phyloP scores from a whole-genome alignment of 805 yeast species.

The Monosporozyma aerobia region DNA sequence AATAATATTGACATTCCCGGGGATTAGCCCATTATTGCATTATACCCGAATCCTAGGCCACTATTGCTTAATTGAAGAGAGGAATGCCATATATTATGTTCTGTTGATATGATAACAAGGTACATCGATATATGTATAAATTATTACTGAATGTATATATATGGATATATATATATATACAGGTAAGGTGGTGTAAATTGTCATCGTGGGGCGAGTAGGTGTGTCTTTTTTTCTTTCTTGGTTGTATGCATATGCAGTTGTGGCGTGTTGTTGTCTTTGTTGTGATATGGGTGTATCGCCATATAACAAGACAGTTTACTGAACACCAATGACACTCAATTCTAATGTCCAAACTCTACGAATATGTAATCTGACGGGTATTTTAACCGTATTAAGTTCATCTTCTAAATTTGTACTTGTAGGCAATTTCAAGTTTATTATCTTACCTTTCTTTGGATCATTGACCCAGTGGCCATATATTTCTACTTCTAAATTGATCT shows the following conservation, averaged over 20 bases:
- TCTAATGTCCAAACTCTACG: conserved; percentile 97
- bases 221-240: no score
- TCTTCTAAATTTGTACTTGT: conserved; percentile 6
- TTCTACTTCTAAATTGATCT: conserved; percentile 36
- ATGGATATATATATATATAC: background rate
- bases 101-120: background rate
- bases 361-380: conserved; percentile 62
- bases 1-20: no score
- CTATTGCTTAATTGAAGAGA: no score
- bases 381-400: conserved; percentile 18
- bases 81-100: background rate
- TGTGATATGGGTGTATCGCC: background rate
- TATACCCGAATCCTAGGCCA: no score
- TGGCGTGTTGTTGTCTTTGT: background rate
- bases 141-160: no score
- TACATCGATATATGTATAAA: background rate
- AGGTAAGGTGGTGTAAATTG: background rate
- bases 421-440: conserved; percentile 12
- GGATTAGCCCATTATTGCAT: no score
- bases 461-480: conserved; percentile 22
- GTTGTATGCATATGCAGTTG: no score
- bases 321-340: conserved; percentile 80
- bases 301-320: conserved; percentile 7
- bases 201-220: background rate
- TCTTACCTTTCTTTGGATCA: conserved; percentile 3